Evolutionary conservation across 805 yeast genomes (phyloP).

Genomic region (Saccharomycopsis sp.): DNA sequence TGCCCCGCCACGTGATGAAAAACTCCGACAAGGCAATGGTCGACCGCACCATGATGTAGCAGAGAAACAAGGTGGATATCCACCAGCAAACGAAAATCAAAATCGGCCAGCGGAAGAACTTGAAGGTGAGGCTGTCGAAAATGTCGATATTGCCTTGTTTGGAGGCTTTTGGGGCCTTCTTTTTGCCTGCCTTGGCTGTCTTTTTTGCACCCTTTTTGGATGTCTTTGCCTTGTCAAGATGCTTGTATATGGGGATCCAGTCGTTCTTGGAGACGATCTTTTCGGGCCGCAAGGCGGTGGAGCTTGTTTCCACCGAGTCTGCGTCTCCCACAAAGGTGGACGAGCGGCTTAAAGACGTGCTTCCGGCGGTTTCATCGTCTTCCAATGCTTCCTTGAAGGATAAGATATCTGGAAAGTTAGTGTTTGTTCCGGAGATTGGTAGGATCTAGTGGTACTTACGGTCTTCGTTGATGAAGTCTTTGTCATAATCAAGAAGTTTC

Average conservation of each 20-base stretch:
- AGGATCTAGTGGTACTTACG: constrained; percentile 22
- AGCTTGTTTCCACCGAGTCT: neutral
- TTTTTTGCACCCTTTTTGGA: constrained; percentile 8
- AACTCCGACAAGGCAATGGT: constrained; percentile 61
- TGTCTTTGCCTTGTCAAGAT: constrained; percentile 10
- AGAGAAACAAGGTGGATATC: constrained; percentile 42
- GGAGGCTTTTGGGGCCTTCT: too few species aligned
- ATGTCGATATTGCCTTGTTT: neutral
- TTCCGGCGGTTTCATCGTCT: constrained; percentile 26
- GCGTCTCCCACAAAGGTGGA: constrained; percentile 10
- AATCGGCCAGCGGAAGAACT: constrained; percentile 60
- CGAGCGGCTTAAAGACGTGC: constrained; percentile 19
- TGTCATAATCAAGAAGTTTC: constrained; percentile 17
- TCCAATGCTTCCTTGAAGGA: constrained; percentile 34
- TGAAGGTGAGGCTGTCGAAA: constrained; percentile 35
- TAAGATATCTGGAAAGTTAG: constrained; percentile 26
- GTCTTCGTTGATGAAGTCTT: constrained; percentile 29
- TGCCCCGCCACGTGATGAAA: constrained; percentile 53
- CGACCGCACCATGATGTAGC: constrained; percentile 48
- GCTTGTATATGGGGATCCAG: constrained; percentile 39
- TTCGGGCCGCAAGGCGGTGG: constrained; percentile 23
- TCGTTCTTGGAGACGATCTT: constrained; percentile 38
- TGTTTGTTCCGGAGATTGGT: neutral
- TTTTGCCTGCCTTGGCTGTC: constrained; percentile 4
- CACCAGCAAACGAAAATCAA: constrained; percentile 46